A percentile compares a stretch with the other conserved stretches of the same genome.
Evolutionary conservation across 331 rosid species (phyloP).

Genomic region (Erythrophleum ivorense): DNA sequence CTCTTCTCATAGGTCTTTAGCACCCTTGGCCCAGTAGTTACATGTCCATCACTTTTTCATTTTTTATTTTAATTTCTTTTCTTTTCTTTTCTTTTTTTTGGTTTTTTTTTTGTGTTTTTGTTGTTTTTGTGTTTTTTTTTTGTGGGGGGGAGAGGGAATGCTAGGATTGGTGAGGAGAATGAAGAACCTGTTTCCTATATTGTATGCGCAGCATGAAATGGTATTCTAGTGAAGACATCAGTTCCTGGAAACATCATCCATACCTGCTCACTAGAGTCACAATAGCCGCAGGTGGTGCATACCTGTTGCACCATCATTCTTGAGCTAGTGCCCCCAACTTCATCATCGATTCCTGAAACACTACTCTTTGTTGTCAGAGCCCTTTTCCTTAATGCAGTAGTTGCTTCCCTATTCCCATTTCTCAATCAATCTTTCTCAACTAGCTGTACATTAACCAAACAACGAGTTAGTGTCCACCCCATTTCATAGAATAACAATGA

Average conservation of each 20-base stretch:
- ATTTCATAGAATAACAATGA: too few relatives aligned
- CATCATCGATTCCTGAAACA: constrained; percentile 79
- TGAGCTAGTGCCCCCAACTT: constrained; percentile 61
- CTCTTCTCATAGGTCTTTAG: too few relatives aligned
- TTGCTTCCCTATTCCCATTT: constrained; percentile 90
- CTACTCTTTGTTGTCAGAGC: constrained; percentile 90
- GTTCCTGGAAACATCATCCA: constrained; percentile 92
- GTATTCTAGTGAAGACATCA: constrained; percentile 77
- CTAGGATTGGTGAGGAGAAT: too few relatives aligned
- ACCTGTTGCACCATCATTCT: constrained; percentile 86
- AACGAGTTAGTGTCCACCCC: too few relatives aligned
- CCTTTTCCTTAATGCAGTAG: constrained; percentile 76
- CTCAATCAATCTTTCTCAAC: constrained; percentile 84
- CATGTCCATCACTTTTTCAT: too few relatives aligned
- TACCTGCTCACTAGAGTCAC: constrained; percentile 67
- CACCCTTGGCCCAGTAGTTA: too few relatives aligned
- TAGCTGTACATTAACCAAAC: constrained; percentile 42
- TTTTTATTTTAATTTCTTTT: too few relatives aligned
- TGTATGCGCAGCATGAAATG: constrained; percentile 90
- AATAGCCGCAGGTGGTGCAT: constrained; percentile 81
- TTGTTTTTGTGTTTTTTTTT: too few relatives aligned
- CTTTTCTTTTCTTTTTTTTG: too few relatives aligned
- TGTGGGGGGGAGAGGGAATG: too few relatives aligned
- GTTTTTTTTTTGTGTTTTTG: too few relatives aligned
- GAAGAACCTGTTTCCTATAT: constrained; percentile 72